Base-by-base conservation (phyloP, 2,329 filamentous ascomycete species). In the Fusarium armeniacum region DNA sequence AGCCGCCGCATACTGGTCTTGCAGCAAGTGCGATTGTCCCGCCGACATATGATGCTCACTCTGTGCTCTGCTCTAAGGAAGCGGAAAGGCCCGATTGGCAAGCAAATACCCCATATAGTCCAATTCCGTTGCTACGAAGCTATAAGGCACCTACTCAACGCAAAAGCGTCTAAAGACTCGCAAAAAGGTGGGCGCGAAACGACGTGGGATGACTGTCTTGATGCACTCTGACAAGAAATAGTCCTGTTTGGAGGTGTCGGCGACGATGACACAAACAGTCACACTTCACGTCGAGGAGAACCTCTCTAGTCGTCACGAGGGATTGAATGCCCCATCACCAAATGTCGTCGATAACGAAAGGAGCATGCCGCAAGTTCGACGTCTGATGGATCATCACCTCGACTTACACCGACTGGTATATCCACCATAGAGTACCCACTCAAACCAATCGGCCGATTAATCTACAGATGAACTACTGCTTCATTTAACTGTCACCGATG, bases 41-140 rank as follows among this genome's bases (percentile, higher is more conserved):
- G 24, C 26, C 24, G 16, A 40, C 15, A 10, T 8, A 22, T 20
- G 13, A 13, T 51, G 13, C 36, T 22, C 54, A 18, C 32, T 26
- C 43, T 38, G 41, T 35, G 22, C 6, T 45, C 10, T 45, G 9
- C 43, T 26, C 24, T 2, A 3, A 5, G 49, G 13, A 22, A 24
- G n/a, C 35, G 16, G 54, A 59, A 61, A 61, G 58, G 58, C 58
- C 54, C 58, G 54, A 41, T 59, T 54, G 33, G 50, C 58, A 3
- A 41, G 54, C 20, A 35, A 61, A 50, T 30, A 24, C 35, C 54
- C 53, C 18, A 32, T 50, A 12, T 41, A 35, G 32, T 30, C 54
- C 3, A 35, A 50, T 30, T 61, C 11, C n/a, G 18, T 46, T 24
- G 5, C 35, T 35, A 50, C 58, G 1, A 30, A 43, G 26, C 43